Percentiles rank a stretch among this genome's conserved stretches.
Conservation (phyloP, 2,329 filamentous ascomycete genomes). For the Ascochyta viciae-villosae region DNA sequence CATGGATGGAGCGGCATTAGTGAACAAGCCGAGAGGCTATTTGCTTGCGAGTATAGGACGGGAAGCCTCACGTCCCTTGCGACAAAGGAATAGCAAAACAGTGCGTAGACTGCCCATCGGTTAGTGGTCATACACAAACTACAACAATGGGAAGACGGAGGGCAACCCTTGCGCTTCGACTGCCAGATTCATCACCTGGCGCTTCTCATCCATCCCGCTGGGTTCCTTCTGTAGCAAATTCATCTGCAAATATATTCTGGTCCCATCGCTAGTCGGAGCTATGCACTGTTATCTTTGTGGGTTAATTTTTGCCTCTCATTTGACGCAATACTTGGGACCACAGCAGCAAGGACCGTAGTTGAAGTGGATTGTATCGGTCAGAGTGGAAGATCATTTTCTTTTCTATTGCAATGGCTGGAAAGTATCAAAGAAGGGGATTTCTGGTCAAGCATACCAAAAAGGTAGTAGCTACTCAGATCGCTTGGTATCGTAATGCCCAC, state of each 20-base stretch:
- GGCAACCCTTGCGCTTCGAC: slow-evolving; percentile 6
- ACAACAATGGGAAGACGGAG: slow-evolving; percentile 10
- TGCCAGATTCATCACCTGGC: slow-evolving; percentile 4
- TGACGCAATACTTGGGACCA: neutral
- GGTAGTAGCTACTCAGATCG: slow-evolving; percentile 20
- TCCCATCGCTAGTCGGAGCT: neutral
- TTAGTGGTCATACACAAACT: neutral
- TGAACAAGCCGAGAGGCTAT: slow-evolving; percentile 11
- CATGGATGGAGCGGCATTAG: slow-evolving; percentile 13
- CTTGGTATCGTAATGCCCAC: slow-evolving; percentile 21
- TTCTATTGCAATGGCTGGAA: slow-evolving; percentile 9
- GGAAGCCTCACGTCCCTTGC: slow-evolving; percentile 2
- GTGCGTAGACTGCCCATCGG: slow-evolving; percentile 3
- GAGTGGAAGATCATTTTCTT: slow-evolving; percentile 18
- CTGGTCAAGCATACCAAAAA: slow-evolving; percentile 26
- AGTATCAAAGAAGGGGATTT: slow-evolving; percentile 18
- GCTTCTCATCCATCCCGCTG: neutral
- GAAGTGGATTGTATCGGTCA: neutral
- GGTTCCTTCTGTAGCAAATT: neutral
- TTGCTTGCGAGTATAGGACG: slow-evolving; percentile 7
- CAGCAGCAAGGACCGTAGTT: neutral
- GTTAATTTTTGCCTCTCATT: neutral
- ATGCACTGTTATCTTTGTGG: neutral
- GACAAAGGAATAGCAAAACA: slow-evolving; percentile 16
- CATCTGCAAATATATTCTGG: neutral